Conservation (phyloP, 1,284 basidiomycete species). For the Exobasidium rhododendri region DNA sequence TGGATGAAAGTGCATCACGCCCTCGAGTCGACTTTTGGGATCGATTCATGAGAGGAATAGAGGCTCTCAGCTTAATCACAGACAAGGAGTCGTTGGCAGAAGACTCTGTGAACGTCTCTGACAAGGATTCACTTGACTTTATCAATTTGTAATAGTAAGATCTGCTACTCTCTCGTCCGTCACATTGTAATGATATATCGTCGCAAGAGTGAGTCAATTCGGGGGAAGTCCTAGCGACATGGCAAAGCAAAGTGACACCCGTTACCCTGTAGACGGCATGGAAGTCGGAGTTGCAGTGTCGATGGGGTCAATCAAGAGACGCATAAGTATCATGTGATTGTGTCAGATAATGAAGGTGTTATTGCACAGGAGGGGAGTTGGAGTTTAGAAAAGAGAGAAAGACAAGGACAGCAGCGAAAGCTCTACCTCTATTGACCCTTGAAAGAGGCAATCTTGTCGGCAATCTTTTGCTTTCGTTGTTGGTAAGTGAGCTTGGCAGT, state of each 20-base stretch:
- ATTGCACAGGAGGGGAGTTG: too few relatives aligned
- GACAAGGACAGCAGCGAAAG: too few relatives aligned
- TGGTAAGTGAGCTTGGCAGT: slow-evolving; percentile 70
- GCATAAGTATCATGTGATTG: neutral
- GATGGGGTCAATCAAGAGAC: neutral
- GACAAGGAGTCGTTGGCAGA: slow-evolving; percentile 12
- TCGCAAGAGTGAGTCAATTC: neutral
- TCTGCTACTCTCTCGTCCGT: neutral
- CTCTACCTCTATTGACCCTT: slow-evolving; percentile 23
- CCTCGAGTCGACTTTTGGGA: slow-evolving; percentile 14
- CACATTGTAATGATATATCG: neutral
- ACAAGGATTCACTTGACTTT: slow-evolving; percentile 14
- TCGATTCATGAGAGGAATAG: neutral
- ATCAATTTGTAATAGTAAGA: slow-evolving; percentile 11
- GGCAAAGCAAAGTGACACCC: neutral
- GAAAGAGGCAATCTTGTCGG: slow-evolving; percentile 49
- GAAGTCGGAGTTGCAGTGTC: neutral
- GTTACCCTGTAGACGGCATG: neutral
- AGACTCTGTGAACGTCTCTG: neutral
- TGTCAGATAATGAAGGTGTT: too few relatives aligned
- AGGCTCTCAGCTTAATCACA: slow-evolving; percentile 14
- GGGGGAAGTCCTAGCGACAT: neutral
- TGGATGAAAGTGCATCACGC: neutral
- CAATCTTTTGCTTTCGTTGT: slow-evolving; percentile 58
- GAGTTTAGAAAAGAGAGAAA: too few relatives aligned